Base-by-base conservation (phyloP, 1,284 basidiomycete genomes). In the Crucibulum parvulum region DNA sequence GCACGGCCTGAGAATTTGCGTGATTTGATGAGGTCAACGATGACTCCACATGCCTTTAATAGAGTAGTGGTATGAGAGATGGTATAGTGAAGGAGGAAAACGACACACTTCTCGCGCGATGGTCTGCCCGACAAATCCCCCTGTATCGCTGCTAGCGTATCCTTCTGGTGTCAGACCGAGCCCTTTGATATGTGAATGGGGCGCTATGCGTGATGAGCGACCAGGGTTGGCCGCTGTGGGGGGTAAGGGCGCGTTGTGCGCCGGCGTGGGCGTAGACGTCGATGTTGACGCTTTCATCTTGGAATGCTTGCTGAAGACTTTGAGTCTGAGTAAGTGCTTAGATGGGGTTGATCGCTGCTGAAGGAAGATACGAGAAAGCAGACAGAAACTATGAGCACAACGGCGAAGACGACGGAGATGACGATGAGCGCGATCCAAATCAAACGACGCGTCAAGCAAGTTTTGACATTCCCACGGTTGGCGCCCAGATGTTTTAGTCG, bases 121-220 rank as follows among this genome's bases (percentile, higher is more conserved):
- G 24, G 81, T 85, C 73, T 99, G 96, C 0, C 97, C 96, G 54
- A 99, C 87, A 74, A 99, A 98, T 0, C 98, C 97, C 60, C 93
- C 91, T 8, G 86, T 83, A 64, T 92, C 90, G 11, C 83, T 75
- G 41, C 84, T 81, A 0, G 95, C 96, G 56, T 84, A 84, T 1
- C 97, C 97, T 65, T 98, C 95, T 55, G 92, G 79, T 41, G 87
- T 91, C 55, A 99, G 82, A 6, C 98, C 97, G 18, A 99, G 90
- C 9, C 96, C 97, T 80, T 97, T 98, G 78, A 97, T 97, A 74
- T 97, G 95, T 0, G 94, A 96, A 73, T 97, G 95, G 3, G 93
- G 90, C 1, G 95, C 94, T 55, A 97, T 94, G 45, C 94, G 86
- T n/a, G 91, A 91, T 0, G 91, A 87, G n/a, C 91, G 84, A n/a